A percentile compares a stretch with the other conserved stretches of the same genome.
phyloP scores from a whole-genome alignment of 2,329 filamentous ascomycete genomes.

The Neonectria magnoliae region DNA sequence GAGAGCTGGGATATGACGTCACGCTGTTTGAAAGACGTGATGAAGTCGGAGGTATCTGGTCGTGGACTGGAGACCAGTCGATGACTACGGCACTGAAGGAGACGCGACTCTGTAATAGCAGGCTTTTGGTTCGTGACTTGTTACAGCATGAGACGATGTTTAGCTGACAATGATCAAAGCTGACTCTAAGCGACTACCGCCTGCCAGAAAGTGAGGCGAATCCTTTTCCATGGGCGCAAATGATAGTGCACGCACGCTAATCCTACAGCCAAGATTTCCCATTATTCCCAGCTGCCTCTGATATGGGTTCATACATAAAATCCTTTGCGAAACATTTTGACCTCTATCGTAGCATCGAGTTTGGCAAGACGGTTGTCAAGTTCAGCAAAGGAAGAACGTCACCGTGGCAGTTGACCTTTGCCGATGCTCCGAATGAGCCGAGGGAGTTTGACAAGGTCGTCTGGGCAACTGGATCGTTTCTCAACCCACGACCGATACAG shows the following conservation, averaged over 20 bases:
- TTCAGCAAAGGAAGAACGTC: not conserved
- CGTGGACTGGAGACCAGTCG: conserved; percentile 1
- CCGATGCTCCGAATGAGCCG: not conserved
- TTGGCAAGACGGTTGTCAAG: not conserved
- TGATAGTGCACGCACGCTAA: not conserved
- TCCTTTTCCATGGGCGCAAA: not conserved
- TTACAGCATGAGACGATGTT: not conserved
- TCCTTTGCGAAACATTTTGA: not conserved
- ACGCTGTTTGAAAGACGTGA: conserved; percentile 6
- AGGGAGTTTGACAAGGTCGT: conserved; percentile 2
- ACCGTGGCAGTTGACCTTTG: not conserved
- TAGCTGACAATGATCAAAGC: not conserved
- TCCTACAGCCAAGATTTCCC: not conserved
- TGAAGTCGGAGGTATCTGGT: conserved; percentile 7
- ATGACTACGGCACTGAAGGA: conserved; percentile 6
- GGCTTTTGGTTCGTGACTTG: not conserved
- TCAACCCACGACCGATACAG: not conserved
- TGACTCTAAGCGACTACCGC: not conserved
- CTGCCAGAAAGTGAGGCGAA: not conserved
- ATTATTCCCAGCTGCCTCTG: not conserved
- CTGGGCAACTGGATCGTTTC: not conserved
- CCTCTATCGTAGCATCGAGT: not conserved
- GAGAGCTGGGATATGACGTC: not conserved
- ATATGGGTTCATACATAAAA: not conserved
- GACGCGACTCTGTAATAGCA: conserved; percentile 6